Base-by-base conservation (phyloP, 345 rosid genomes). In the Garcia nutans region DNA sequence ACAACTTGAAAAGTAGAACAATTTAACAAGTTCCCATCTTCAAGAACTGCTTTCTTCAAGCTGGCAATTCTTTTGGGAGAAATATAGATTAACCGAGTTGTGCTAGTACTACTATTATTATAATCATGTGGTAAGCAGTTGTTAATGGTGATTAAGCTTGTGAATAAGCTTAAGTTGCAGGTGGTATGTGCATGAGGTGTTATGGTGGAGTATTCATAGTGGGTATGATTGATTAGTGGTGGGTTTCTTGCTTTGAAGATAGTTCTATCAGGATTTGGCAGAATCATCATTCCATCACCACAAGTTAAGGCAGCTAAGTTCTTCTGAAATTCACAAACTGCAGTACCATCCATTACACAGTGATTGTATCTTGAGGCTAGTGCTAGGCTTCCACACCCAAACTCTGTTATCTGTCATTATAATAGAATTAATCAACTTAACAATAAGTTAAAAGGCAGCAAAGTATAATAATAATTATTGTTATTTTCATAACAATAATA, bases 331-430 rank as follows among this genome's bases (percentile, higher is more conserved):
- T 76, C 70, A 0, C 79, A 6, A 8, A 42, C 74, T 9, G 76
- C 75, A 4, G 66, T 59, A 11, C 83, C 83, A 31, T 80, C 79
- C 49, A 80, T 16, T 24, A 71, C 47, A 23, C 76, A 76, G 16
- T 80, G 83, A 57, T 80, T 75, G 64, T 65, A 76, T 26, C 76
- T 22, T 8, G 76, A 65, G 28, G 74, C 79, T 6, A 80, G 23
- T 54, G 83, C 76, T 45, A 80, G 66, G 73, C 83, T 65, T 80
- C 83, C 83, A 44, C 79, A 76, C 33, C 69, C 79, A 23, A 80
- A 76, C 26, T 65, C 68, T 16, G 77, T 80, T 6, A 80, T 37
- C 83, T 76, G 62, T 24, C 42, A 41, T 22, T 44, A 59, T 7
- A 31, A 31, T 58, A 68, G 55, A 10, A 8, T 62, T 54, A 33